Base-by-base conservation (phyloP, 2,329 filamentous ascomycete genomes). In the Neonectria magnoliae region DNA sequence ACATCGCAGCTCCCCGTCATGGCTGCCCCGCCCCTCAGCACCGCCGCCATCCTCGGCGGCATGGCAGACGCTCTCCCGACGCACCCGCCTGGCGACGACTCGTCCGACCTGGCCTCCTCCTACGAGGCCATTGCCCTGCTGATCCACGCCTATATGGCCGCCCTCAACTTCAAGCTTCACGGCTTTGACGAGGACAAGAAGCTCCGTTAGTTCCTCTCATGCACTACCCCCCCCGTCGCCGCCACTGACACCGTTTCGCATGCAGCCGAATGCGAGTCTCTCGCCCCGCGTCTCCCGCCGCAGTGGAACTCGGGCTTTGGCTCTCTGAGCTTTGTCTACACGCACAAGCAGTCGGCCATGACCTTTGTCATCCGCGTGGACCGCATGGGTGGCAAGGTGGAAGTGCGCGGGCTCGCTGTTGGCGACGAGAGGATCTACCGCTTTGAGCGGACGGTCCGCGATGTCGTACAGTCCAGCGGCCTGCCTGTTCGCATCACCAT, bases 121-220 rank as follows among this genome's bases (percentile, higher is more conserved):
- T 93, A 91, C 77, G 94, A 98, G 81, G 93, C 91, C 52, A 83
- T 98, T 65, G 93, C 93, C 16, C 86, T 98, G 25, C 90, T 97
- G 67, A 84, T 90, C 20, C 95, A 99, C 78, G 91, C 93, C 4
- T 93, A 90, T 73, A 92, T 98, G 89, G 78, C 88, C 25, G 90
- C 90, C 9, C 88, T 95, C 2, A 92, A 90, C 68, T 98, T 98
- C 77, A 87, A 90, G 57, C 84, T 98, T 3, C 80, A 93, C 18
- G 94, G 94, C 2, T 90, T 97, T n/a, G 87, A 91, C 52, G 93
- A 98, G 79, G 93, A 95, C 57, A 88, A 94, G 75, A 87, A 84
- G 52, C 88, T 92, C 68, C 86, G 92, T 93, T 80, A 65, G 81
- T 71, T 14, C 16, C 16, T 18, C 8, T 27, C 22, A 10, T 8